Percentiles rank a stretch among this genome's conserved stretches.
Evolutionary conservation across 148 eudicot genomes (phyloP).

Genomic region (Cornus florida): DNA sequence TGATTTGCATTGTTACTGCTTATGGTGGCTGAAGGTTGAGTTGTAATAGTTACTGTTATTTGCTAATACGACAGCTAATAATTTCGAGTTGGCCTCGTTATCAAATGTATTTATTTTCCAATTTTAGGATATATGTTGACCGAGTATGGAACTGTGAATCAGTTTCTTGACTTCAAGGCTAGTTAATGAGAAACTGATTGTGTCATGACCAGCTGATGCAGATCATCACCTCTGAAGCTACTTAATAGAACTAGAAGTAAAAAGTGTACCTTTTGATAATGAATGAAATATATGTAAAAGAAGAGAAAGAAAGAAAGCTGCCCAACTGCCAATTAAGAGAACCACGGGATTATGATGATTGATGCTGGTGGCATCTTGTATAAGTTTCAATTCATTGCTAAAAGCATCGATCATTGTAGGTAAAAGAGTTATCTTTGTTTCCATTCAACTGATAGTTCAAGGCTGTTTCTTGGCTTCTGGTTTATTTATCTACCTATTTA

Average conservation of each 20-base stretch:
- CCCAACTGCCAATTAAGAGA: background rate
- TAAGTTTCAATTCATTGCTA: background rate
- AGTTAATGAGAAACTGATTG: background rate
- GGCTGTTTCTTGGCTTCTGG: background rate
- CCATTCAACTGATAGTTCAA: background rate
- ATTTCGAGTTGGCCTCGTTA: too few relatives aligned
- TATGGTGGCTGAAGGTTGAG: background rate
- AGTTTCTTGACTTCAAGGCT: background rate
- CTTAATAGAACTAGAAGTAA: background rate
- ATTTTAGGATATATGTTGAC: background rate
- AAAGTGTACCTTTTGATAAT: background rate
- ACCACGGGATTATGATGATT: too few relatives aligned
- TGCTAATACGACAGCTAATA: background rate
- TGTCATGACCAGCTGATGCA: background rate
- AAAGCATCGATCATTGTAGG: background rate
- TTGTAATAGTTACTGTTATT: too few relatives aligned
- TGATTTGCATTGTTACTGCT: background rate
- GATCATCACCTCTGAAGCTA: too few relatives aligned
- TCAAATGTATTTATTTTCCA: too few relatives aligned
- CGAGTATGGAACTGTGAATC: background rate
- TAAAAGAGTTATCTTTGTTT: background rate
- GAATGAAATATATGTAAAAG: background rate
- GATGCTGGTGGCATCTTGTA: background rate
- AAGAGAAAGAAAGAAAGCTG: background rate
- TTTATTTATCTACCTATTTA: too few relatives aligned